These are phyloP conservation scores for Beauveria sp. DNA, from an alignment of 2,329 filamentous ascomycete species.

Conservation along the genomic window DNA sequence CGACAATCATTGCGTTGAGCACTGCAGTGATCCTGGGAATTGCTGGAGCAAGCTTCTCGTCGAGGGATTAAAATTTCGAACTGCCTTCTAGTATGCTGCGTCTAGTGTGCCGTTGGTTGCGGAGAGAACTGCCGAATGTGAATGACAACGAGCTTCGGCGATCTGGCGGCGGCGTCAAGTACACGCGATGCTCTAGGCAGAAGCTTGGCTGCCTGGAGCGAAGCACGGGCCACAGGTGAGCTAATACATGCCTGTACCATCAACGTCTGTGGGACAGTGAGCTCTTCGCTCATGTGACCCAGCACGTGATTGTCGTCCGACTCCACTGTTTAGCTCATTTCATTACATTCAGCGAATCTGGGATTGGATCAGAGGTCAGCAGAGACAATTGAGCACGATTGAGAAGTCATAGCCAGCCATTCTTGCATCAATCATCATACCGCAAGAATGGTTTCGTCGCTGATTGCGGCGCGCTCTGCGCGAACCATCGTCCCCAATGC, in stretches of 20 bases:
- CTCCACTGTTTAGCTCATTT: background rate
- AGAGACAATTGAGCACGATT: background rate
- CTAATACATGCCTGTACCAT: background rate
- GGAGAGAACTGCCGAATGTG: background rate
- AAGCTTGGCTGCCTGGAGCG: slow-evolving; percentile 6
- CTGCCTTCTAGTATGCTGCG: background rate
- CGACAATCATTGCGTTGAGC: slow-evolving; percentile 60
- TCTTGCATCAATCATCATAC: slow-evolving; percentile 21
- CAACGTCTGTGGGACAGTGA: background rate
- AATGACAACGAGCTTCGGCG: background rate
- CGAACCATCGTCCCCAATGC: slow-evolving; percentile 38
- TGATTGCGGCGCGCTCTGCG: slow-evolving; percentile 48
- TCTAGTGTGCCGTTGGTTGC: background rate
- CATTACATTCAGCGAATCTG: slow-evolving; percentile 4
- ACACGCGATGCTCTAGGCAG: background rate
- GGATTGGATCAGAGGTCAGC: background rate
- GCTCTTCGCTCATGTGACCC: background rate
- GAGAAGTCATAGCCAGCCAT: slow-evolving; percentile 17
- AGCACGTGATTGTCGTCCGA: background rate
- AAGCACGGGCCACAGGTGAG: background rate
- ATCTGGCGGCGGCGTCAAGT: background rate
- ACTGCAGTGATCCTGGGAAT: background rate
- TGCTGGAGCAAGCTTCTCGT: background rate
- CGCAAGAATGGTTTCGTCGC: slow-evolving; percentile 48
- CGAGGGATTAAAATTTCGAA: background rate